Conservation (phyloP, 805 yeast species). For the Kodamaea kaohsiungensis region DNA sequence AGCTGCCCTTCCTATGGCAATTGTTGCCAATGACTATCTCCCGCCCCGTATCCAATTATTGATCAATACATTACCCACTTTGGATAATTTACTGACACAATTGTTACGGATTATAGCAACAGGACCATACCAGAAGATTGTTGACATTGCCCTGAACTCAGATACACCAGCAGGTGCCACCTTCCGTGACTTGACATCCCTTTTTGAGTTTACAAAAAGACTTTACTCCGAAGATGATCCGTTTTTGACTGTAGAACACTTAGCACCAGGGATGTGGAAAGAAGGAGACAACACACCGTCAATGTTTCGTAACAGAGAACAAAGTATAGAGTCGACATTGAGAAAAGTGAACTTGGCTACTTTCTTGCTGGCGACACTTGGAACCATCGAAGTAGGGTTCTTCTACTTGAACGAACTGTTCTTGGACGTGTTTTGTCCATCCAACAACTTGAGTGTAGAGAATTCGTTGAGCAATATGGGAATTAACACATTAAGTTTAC, state of each 20-base stretch:
- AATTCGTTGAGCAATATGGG: slow-evolving; percentile 40
- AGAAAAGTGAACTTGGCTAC: slow-evolving; percentile 88
- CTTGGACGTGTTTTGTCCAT: slow-evolving; percentile 84
- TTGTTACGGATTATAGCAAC: slow-evolving; percentile 68
- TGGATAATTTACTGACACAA: slow-evolving; percentile 84
- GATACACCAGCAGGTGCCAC: slow-evolving; percentile 66
- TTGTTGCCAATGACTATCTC: slow-evolving; percentile 55
- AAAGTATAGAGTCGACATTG: slow-evolving; percentile 61
- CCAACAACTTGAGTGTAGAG: slow-evolving; percentile 55
- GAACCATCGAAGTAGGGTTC: slow-evolving; percentile 84
- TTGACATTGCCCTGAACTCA: slow-evolving; percentile 65
- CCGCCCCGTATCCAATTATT: slow-evolving; percentile 65
- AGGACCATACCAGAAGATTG: slow-evolving; percentile 74
- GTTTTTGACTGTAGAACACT: slow-evolving; percentile 65
- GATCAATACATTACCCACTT: slow-evolving; percentile 67
- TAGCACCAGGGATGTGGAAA: slow-evolving; percentile 72
- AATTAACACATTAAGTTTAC: slow-evolving; percentile 30
- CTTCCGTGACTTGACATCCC: slow-evolving; percentile 66
- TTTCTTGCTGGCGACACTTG: slow-evolving; percentile 82
- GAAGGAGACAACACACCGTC: slow-evolving; percentile 60
- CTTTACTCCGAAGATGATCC: slow-evolving; percentile 73
- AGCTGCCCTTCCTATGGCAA: slow-evolving; percentile 59
- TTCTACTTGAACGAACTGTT: slow-evolving; percentile 82
- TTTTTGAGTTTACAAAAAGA: slow-evolving; percentile 75
- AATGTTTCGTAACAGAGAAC: slow-evolving; percentile 60